These are phyloP conservation scores for Pyrus pyrifolia DNA, from an alignment of 306 rosid species.

Conservation along the genomic window DNA sequence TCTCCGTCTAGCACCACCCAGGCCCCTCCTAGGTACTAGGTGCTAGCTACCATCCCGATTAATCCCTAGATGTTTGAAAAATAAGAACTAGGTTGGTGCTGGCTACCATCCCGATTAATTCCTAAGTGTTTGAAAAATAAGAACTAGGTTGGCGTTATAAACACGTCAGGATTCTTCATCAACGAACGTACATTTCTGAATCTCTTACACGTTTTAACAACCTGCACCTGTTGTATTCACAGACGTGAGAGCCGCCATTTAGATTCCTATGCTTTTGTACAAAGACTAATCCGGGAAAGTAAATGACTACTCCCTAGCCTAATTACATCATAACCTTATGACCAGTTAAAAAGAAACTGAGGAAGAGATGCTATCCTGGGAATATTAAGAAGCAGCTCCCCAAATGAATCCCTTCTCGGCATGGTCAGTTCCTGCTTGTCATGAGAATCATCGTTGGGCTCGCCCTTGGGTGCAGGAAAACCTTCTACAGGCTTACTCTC, in stretches of 20 bases:
- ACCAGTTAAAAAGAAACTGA: conserved; percentile 42
- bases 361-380: conserved; percentile 81
- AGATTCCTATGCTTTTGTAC: conserved; percentile 8
- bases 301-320: conserved; percentile 29
- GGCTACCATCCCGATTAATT: too few relatives aligned
- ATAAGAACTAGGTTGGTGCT: neutral
- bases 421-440: conserved; percentile 40
- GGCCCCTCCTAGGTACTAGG: too few relatives aligned
- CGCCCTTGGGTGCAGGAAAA: conserved; percentile 1
- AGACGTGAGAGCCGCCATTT: neutral
- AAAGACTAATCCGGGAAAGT: neutral
- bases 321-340: conserved; percentile 36
- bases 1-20: too few relatives aligned
- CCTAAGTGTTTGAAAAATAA: too few relatives aligned
- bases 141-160: neutral
- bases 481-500: conserved; percentile 25
- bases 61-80: too few relatives aligned
- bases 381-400: conserved; percentile 58
- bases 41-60: too few relatives aligned
- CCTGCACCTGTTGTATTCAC: conserved; percentile 24
- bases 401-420: conserved; percentile 60
- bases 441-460: conserved; percentile 27
- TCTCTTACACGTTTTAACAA: conserved; percentile 22
- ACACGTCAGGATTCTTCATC: conserved; percentile 30
- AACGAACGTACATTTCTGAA: conserved; percentile 32